phyloP scores from a whole-genome alignment of 139 green algal genomes.

The Zygnema circumcarinatum region DNA sequence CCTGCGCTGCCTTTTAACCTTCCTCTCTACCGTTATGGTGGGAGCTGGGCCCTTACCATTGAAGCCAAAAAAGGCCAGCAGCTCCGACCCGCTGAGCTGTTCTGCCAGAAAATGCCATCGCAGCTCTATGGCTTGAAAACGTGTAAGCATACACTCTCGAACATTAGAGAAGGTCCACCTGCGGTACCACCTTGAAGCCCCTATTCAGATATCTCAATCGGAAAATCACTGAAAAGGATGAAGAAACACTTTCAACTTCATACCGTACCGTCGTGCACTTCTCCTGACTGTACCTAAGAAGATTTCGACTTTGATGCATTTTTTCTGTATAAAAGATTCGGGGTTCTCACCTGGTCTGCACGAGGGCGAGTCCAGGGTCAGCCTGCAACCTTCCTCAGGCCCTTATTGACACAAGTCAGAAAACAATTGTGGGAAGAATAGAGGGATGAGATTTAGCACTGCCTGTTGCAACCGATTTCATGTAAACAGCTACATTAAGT shows the following conservation, averaged over 20 bases:
- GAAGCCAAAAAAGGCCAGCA: slow-evolving; percentile 50
- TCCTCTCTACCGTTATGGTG: background rate
- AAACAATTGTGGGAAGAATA: too few relatives aligned
- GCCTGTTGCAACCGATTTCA: too few relatives aligned
- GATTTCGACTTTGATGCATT: too few relatives aligned
- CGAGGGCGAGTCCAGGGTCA: slow-evolving; percentile 39
- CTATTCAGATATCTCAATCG: background rate
- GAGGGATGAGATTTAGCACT: too few relatives aligned
- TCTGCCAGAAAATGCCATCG: slow-evolving; percentile 52
- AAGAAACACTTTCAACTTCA: too few relatives aligned
- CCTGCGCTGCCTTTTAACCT: background rate
- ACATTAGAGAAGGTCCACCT: slow-evolving; percentile 41
- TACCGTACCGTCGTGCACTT: too few relatives aligned
- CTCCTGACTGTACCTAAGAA: too few relatives aligned
- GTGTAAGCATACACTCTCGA: slow-evolving; percentile 41
- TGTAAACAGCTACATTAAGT: too few relatives aligned
- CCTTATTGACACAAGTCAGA: too few relatives aligned
- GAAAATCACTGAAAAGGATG: background rate
- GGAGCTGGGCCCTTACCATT: slow-evolving; percentile 27
- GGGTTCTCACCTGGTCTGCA: slow-evolving; percentile 40
- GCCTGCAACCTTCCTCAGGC: background rate
- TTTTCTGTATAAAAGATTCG: too few relatives aligned
- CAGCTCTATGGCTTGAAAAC: slow-evolving; percentile 45
- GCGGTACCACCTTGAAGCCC: background rate
- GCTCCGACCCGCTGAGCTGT: slow-evolving; percentile 29